Percentiles rank a stretch among this genome's conserved stretches.
phyloP scores from a whole-genome alignment of 257 asterid genomes.

The Primulina huaijiensis region DNA sequence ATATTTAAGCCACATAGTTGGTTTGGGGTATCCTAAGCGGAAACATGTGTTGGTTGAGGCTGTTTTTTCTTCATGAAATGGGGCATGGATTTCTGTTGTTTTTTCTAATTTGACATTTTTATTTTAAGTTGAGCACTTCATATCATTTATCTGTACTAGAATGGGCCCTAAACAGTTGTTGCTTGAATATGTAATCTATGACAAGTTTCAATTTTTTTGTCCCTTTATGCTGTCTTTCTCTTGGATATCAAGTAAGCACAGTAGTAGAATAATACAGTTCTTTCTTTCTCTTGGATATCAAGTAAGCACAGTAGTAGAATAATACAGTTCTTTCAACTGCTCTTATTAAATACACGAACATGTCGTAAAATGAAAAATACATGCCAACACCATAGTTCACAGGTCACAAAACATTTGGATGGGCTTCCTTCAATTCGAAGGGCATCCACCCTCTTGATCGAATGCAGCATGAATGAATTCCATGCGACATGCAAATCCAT shows the following conservation, averaged over 20 bases:
- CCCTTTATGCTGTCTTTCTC: not conserved
- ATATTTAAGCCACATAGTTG: conserved; percentile 73
- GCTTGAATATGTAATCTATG: not conserved
- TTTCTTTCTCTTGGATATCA: not conserved
- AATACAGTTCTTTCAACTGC: not conserved
- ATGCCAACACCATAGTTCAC: too few species aligned
- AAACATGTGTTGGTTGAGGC: conserved; percentile 84
- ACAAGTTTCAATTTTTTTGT: not conserved
- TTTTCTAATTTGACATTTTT: not conserved
- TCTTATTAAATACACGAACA: not conserved
- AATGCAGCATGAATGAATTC: too few species aligned
- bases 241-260: not conserved
- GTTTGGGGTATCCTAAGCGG: conserved; percentile 81
- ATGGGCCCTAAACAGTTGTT: not conserved
- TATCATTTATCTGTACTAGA: not conserved
- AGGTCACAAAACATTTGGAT: too few species aligned
- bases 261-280: not conserved
- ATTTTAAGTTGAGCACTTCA: not conserved
- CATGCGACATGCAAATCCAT: too few species aligned
- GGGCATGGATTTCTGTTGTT: not conserved
- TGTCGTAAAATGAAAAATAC: too few species aligned
- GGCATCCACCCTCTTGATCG: too few species aligned
- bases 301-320: not conserved
- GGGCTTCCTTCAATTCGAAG: too few species aligned
- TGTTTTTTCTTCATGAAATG: conserved; percentile 36